These are phyloP conservation scores for Aspergillus biplanus DNA, from an alignment of 495 filamentous ascomycete species.

Conservation along the genomic window DNA sequence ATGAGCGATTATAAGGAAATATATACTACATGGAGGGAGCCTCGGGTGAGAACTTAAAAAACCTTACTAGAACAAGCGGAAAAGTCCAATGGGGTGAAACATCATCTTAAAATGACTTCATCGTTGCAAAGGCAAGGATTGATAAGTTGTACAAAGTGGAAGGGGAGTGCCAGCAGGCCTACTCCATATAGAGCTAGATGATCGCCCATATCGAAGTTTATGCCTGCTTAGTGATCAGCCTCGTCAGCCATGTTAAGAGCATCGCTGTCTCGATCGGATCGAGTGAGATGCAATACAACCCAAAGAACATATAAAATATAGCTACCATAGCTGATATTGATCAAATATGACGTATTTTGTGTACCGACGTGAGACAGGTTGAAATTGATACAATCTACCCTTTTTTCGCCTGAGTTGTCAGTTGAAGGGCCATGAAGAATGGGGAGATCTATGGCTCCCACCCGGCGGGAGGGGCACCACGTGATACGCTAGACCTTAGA, in stretches of 20 bases:
- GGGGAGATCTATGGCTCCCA: conserved; percentile 19
- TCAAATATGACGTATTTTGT: not conserved
- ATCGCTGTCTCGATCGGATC: not conserved
- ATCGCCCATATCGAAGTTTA: conserved; percentile 25
- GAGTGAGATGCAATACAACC: not conserved
- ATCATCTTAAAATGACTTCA: not conserved
- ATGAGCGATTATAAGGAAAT: no score
- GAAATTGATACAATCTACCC: not conserved
- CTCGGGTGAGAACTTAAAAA: not conserved
- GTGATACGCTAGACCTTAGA: conserved; percentile 30
- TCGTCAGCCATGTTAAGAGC: not conserved
- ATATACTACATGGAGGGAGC: no score
- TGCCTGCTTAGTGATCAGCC: conserved; percentile 25
- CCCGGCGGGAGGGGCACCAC: conserved; percentile 26
- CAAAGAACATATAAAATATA: not conserved
- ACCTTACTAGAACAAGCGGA: not conserved
- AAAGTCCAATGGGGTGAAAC: not conserved
- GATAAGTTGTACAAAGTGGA: not conserved
- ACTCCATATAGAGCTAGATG: conserved; percentile 21
- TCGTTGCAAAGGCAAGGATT: not conserved
- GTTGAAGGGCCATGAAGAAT: conserved; percentile 3
- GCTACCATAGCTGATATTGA: not conserved
- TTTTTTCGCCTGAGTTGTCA: not conserved
- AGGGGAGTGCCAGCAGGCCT: not conserved
- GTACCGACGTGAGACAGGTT: not conserved